Percentiles rank a stretch among this genome's conserved stretches.
Evolutionary conservation across 1,284 basidiomycete genomes (phyloP).

Genomic region (Tylopilus sp.): DNA sequence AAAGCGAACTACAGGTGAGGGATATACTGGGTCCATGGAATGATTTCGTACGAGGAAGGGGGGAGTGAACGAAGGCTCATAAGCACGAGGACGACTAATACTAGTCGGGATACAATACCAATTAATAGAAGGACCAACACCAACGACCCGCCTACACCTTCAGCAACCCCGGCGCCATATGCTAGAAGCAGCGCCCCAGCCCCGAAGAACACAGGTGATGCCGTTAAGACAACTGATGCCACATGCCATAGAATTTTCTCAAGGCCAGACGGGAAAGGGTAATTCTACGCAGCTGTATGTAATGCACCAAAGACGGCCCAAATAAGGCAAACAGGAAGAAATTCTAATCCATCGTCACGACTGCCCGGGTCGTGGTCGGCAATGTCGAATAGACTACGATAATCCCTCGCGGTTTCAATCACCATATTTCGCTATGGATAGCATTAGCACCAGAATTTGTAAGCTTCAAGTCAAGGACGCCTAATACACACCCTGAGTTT

Average conservation of each 20-base stretch:
- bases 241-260: slow-evolving; percentile 6
- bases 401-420: too few relatives aligned
- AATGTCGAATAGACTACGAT: too few relatives aligned
- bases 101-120: background rate
- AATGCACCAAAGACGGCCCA: slow-evolving; percentile 11
- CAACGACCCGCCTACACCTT: background rate
- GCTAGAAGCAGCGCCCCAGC: too few relatives aligned
- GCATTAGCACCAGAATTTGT: too few relatives aligned
- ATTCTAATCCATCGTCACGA: too few relatives aligned
- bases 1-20: background rate
- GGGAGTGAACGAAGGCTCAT: slow-evolving; percentile 9
- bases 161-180: too few relatives aligned
- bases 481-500: too few relatives aligned
- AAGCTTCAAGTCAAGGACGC: background rate
- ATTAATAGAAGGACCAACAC: background rate
- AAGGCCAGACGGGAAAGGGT: background rate
- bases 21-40: slow-evolving; percentile 1
- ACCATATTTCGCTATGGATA: too few relatives aligned
- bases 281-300: slow-evolving; percentile 13
- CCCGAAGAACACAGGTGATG: background rate
- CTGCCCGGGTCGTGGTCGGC: slow-evolving; percentile 9
- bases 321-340: background rate
- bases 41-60: background rate
- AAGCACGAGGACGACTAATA: slow-evolving; percentile 1
- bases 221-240: slow-evolving; percentile 2